Percentiles rank a stretch among this genome's conserved stretches.
phyloP scores from a whole-genome alignment of 768 basidiomycete species.

The Xerocomellus amylosporus region DNA sequence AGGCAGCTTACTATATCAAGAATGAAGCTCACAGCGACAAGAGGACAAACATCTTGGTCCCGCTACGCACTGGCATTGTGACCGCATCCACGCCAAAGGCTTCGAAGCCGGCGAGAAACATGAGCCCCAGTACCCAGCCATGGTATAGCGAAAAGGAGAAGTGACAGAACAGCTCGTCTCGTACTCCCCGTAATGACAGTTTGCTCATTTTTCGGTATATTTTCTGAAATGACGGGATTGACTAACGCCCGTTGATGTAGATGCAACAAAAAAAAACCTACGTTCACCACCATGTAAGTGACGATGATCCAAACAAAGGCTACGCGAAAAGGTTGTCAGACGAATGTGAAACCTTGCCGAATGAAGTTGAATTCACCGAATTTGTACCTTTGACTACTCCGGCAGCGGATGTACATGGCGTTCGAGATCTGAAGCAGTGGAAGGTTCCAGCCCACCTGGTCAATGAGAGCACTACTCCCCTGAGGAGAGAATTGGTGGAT shows the following conservation, averaged over 20 bases:
- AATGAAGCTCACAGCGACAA: background rate
- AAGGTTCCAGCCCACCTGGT: background rate
- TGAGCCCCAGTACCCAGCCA: background rate
- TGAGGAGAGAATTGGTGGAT: background rate
- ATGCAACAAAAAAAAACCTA: background rate
- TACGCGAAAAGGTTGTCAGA: background rate
- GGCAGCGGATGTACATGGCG: background rate
- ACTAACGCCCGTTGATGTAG: background rate
- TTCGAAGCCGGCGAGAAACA: background rate
- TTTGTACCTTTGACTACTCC: background rate
- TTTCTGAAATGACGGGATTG: background rate
- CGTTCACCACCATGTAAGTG: background rate
- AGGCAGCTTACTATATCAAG: background rate
- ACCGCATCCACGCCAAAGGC: background rate
- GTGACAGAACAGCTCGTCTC: background rate
- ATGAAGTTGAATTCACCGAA: background rate
- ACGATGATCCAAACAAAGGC: background rate
- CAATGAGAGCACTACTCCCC: background rate
- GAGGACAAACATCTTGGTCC: background rate
- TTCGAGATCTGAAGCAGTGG: background rate
- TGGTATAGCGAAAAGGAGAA: background rate
- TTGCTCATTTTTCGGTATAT: background rate
- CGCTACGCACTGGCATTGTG: too few species aligned
- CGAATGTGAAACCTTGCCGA: too few species aligned
- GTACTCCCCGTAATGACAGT: background rate